Evolutionary conservation across 1,284 basidiomycete species (phyloP), one percentile per base, ranked within the genome.

Genomic region (Rhodotorula sp.): DNA sequence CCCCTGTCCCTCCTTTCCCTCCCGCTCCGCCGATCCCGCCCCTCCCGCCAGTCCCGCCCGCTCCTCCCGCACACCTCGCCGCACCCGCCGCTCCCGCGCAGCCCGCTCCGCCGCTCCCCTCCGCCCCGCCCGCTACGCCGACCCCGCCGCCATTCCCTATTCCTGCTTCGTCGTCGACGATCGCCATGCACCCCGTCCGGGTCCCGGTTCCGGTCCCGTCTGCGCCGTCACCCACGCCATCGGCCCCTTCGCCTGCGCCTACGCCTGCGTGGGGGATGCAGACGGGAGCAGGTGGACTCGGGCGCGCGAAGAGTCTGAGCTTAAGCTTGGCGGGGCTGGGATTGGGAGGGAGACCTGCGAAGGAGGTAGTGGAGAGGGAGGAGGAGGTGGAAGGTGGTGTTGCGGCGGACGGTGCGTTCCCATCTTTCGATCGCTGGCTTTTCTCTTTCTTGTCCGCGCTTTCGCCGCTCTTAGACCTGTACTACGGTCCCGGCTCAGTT

Each of bases 1-100:
- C 67, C 15, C n/a, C 58, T n/a, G 36, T 37, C 25, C 37, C 67
- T 54, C 67, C 61, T 6, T 4, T 39, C 25, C 39, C 68, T 21
- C 48, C 59, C 25, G 41, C 29, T 17, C 10, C 54, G 19, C 44
- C 44, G 15, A 32, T 25, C 34, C 10, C 54, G 2, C 62, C 61
- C 29, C 50, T 15, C 50, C 50, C 21, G 1, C n/a, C 50, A 12
- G 46, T 25, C 2, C 48, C 48, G 27, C 29, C n/a, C 25, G 39
- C 12, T 12, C 61, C 48, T 37, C 36, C 27, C 17, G 10, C 46
- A 13, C 44, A 32, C 22, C 44, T 25, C 22, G n/a, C n/a, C n/a
- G n/a, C n/a, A n/a, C 12, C 46, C 5, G 2, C 41, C 32, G 5
- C 46, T 10, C 22, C 27, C 21, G 29, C n/a, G 32, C 46, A n/a